These are phyloP conservation scores for Pseudogymnoascus sp. DNA, from an alignment of 2,329 filamentous ascomycete species.

Conservation along the genomic window DNA sequence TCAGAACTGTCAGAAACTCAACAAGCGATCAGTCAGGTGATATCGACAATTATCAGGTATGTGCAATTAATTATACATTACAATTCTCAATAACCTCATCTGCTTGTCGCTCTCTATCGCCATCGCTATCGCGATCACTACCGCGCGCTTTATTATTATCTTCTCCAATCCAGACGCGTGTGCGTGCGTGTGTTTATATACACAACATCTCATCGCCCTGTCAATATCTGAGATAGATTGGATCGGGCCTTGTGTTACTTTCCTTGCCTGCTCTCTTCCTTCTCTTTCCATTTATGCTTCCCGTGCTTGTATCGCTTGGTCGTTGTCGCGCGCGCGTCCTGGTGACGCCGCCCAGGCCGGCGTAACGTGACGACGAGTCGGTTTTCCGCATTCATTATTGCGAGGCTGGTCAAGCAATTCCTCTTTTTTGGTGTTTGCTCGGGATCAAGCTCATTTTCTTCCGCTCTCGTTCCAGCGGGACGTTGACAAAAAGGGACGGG, in stretches of 20 bases:
- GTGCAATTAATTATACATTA: not conserved
- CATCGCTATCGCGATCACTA: not conserved
- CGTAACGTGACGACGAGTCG: not conserved
- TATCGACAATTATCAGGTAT: not conserved
- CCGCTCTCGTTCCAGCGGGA: not conserved
- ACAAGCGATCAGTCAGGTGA: slow-evolving; percentile 7
- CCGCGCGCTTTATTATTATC: slow-evolving; percentile 8
- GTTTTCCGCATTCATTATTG: slow-evolving; percentile 4
- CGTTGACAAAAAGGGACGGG: not conserved
- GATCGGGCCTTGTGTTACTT: not conserved
- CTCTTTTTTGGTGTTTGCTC: not conserved
- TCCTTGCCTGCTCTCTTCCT: slow-evolving; percentile 1
- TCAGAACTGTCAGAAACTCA: slow-evolving; percentile 4
- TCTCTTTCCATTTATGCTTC: not conserved
- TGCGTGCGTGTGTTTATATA: slow-evolving; percentile 3
- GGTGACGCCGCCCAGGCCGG: not conserved
- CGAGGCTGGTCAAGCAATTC: not conserved
- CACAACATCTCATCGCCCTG: not conserved
- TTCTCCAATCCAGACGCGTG: slow-evolving; percentile 5
- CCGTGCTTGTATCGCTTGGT: not conserved
- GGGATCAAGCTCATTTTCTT: not conserved
- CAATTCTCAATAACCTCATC: not conserved
- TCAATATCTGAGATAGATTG: not conserved
- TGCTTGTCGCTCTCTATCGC: not conserved
- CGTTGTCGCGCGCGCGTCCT: slow-evolving; percentile 1